A percentile compares a stretch with the other conserved stretches of the same genome.
Evolutionary conservation across 352 stramenopile genomes (phyloP).

Genomic region (Phytophthora megakarya): DNA sequence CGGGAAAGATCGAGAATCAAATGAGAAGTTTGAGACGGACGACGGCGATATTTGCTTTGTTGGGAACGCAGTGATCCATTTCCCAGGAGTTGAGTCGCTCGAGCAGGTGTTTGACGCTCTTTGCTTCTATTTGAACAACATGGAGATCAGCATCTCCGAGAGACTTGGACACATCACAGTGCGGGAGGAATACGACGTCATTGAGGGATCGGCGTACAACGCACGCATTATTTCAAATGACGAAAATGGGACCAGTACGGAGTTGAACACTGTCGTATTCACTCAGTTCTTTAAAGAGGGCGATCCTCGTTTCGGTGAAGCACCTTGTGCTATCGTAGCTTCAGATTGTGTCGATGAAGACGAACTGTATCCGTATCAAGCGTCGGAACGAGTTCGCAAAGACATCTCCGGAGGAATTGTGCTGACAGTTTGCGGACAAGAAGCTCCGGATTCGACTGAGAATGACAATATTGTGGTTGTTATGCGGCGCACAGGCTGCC

Average conservation of each 20-base stretch:
- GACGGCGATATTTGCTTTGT: slow-evolving; percentile 35
- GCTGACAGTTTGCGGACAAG: slow-evolving; percentile 21
- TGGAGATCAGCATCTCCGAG: slow-evolving; percentile 55
- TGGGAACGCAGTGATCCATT: slow-evolving; percentile 30
- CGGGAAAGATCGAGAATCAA: slow-evolving; percentile 21
- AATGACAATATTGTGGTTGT: slow-evolving; percentile 17
- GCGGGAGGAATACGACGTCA: slow-evolving; percentile 29
- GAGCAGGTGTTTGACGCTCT: slow-evolving; percentile 42
- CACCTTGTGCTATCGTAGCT: slow-evolving; percentile 31
- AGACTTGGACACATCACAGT: slow-evolving; percentile 21
- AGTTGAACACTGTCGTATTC: slow-evolving; percentile 36
- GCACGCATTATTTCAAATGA: slow-evolving; percentile 34
- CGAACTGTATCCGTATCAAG: slow-evolving; percentile 33
- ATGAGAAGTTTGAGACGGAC: slow-evolving; percentile 30
- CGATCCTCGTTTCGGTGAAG: slow-evolving; percentile 8
- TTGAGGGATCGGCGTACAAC: slow-evolving; percentile 31
- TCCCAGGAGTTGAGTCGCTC: slow-evolving; percentile 36
- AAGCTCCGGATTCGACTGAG: background rate
- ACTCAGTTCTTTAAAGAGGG: slow-evolving; percentile 23
- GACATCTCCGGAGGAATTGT: slow-evolving; percentile 39
- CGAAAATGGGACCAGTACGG: slow-evolving; percentile 21
- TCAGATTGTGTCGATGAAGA: slow-evolving; percentile 41
- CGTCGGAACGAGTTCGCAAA: slow-evolving; percentile 30
- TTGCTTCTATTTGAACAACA: slow-evolving; percentile 45
- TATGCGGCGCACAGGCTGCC: slow-evolving; percentile 18